Evolutionary conservation across 768 basidiomycete species (phyloP), one percentile per base, ranked within the genome.

Genomic region (Suillus discolor): DNA sequence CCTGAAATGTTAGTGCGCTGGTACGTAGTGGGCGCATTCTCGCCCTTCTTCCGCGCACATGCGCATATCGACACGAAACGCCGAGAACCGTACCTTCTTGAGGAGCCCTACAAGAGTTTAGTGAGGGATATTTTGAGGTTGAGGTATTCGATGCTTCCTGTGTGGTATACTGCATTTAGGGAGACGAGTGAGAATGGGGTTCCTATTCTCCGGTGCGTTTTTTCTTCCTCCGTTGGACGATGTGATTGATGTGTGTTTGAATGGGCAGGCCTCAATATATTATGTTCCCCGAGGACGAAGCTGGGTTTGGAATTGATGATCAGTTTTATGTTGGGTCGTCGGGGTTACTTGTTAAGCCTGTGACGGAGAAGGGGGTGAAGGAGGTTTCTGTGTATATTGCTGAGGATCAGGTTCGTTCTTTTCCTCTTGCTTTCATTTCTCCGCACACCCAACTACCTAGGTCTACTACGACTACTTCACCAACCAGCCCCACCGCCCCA

Each of bases 131-230:
- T 89, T 61, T 80, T 99, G 57, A 85, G 90, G 31, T 79, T 98
- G 64, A 81, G 97, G 54, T 99, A 99, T 77, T 82, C 85, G 45
- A 84, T 98, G 79, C 79, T 99, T 34, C 94, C 95, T 0, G 83
- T 96, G 18, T 98, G 97, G 96, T 99, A 99, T 76, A 98, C 93
- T n/a, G 93, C 93, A 2, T 98, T 99, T 87, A 85, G 89, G 51
- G 93, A 98, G 75, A 88, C 94, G 8, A 91, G 89, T 67, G 82
- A 90, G 13, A 89, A 84, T 7, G 97, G 97, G 1, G 73, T 90
- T 31, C 96, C 97, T 3, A 85, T 98, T 62, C 76, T 97, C 69
- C 85, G 93, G 96, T 94, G 71, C 65, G 84, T 71, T 42, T 54
- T 0, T 49, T n/a, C 63, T 42, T n/a, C 36, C 12, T 54, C 11